A percentile compares a stretch with the other conserved stretches of the same genome.
Evolutionary conservation across 2,329 filamentous ascomycete species (phyloP).

Genomic region (Lasiodiplodia theobromae): DNA sequence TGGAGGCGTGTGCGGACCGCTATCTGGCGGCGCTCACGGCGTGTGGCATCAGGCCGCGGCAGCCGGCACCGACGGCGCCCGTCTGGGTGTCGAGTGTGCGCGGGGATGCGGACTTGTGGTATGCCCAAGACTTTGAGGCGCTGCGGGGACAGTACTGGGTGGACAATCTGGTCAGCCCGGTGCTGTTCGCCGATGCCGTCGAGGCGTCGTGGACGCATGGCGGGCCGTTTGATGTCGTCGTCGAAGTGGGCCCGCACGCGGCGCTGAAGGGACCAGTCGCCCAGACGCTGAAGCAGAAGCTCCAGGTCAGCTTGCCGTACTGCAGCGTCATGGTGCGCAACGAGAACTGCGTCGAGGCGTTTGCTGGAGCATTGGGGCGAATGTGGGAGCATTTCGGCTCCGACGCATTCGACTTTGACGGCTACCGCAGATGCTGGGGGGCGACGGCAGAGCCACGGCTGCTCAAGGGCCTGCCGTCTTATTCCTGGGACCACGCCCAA

Average conservation of each 20-base stretch:
- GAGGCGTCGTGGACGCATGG: slow-evolving; percentile 26
- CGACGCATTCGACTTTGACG: slow-evolving; percentile 31
- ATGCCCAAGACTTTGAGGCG: no score
- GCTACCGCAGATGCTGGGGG: slow-evolving; percentile 30
- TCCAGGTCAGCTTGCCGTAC: background rate
- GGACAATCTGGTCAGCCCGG: slow-evolving; percentile 46
- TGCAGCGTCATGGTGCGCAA: background rate
- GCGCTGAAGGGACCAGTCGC: slow-evolving; percentile 32
- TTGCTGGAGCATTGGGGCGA: slow-evolving; percentile 16
- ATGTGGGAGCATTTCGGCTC: slow-evolving; percentile 35
- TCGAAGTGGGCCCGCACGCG: slow-evolving; percentile 42
- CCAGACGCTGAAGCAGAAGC: slow-evolving; percentile 16
- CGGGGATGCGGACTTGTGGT: no score
- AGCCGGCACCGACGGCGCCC: background rate
- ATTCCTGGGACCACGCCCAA: slow-evolving; percentile 38
- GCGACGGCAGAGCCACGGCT: slow-evolving; percentile 11
- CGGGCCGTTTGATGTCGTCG: background rate
- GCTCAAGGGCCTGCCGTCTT: slow-evolving; percentile 35
- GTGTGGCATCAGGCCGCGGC: background rate
- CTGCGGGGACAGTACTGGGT: slow-evolving; percentile 43
- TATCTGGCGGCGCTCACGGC: slow-evolving; percentile 33
- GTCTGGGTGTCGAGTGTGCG: background rate
- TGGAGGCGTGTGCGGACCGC: slow-evolving; percentile 41
- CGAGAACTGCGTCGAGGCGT: background rate
- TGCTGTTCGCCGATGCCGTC: slow-evolving; percentile 43